These are phyloP conservation scores for Beta macrorhiza DNA, from an alignment of 179 eudicot species.

Conservation along the genomic window DNA sequence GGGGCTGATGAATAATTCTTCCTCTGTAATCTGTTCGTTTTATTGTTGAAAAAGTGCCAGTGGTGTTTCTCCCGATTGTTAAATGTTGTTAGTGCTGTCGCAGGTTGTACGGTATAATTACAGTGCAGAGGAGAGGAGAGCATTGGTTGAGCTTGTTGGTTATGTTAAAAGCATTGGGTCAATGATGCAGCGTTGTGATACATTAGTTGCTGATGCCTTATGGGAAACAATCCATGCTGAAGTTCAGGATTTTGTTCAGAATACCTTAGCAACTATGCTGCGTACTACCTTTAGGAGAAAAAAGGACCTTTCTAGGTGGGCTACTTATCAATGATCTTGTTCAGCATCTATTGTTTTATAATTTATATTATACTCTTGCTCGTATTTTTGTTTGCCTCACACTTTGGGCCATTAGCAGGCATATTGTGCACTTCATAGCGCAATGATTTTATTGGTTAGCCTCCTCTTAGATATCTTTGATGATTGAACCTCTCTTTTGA, in stretches of 20 bases:
- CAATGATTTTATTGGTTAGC: background rate
- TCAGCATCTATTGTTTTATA: background rate
- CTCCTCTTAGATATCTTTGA: background rate
- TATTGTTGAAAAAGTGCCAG: background rate
- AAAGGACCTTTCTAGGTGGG: constrained; percentile 90
- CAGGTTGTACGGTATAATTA: constrained; percentile 95
- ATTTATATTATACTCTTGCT: background rate
- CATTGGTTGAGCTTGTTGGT: constrained; percentile 89
- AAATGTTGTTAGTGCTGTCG: background rate
- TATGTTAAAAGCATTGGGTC: constrained; percentile 90
- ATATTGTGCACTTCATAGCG: background rate
- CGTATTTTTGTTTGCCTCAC: background rate
- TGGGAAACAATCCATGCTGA: constrained; percentile 99
- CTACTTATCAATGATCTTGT: constrained; percentile 2
- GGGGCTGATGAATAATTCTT: background rate
- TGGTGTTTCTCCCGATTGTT: constrained; percentile 9
- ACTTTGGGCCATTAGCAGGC: background rate
- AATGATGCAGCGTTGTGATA: constrained; percentile 84
- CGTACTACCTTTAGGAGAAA: constrained; percentile 92
- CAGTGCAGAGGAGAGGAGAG: constrained; percentile 84
- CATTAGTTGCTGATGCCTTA: constrained; percentile 90
- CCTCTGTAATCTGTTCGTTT: background rate
- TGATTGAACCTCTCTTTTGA: background rate
- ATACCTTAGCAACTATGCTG: constrained; percentile 85
- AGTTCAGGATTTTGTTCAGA: constrained; percentile 98